phyloP scores from a whole-genome alignment of 2,329 filamentous ascomycete species.

The Fusarium caatingaense region DNA sequence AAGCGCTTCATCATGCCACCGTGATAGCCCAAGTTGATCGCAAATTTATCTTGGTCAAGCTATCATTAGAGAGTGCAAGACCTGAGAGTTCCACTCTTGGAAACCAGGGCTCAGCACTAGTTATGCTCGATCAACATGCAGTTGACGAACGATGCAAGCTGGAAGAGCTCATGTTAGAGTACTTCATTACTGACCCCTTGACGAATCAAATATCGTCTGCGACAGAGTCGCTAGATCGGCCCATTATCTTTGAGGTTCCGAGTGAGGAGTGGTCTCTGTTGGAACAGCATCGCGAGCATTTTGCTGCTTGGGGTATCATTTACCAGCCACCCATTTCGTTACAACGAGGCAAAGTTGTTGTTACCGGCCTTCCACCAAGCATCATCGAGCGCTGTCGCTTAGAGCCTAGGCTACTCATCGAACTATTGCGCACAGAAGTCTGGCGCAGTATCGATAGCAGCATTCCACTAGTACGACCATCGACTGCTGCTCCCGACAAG shows the following conservation, averaged over 20 bases:
- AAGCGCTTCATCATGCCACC: slow-evolving; percentile 67
- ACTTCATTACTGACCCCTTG: slow-evolving; percentile 53
- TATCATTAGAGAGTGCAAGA: slow-evolving; percentile 51
- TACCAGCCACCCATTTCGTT: slow-evolving; percentile 60
- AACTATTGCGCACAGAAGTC: slow-evolving; percentile 78
- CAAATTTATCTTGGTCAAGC: slow-evolving; percentile 85
- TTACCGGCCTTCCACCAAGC: slow-evolving; percentile 73
- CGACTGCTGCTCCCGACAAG: slow-evolving; percentile 19
- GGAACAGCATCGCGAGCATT: slow-evolving; percentile 62
- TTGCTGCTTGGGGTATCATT: slow-evolving; percentile 79
- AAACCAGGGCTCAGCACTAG: slow-evolving; percentile 63
- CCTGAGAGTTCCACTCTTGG: neutral
- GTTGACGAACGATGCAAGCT: slow-evolving; percentile 89
- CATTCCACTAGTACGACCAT: slow-evolving; percentile 5
- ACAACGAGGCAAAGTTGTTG: slow-evolving; percentile 52
- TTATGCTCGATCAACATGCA: slow-evolving; percentile 93
- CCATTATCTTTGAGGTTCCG: slow-evolving; percentile 74
- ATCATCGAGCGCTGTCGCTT: slow-evolving; percentile 80
- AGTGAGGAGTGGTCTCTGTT: slow-evolving; percentile 71
- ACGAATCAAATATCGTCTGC: slow-evolving; percentile 34
- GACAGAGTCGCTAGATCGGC: slow-evolving; percentile 58
- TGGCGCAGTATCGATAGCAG: slow-evolving; percentile 71
- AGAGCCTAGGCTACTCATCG: slow-evolving; percentile 77
- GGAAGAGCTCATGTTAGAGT: slow-evolving; percentile 73
- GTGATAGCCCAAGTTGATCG: slow-evolving; percentile 86